Percentiles rank a stretch among this genome's conserved stretches.
Evolutionary conservation across 176 grass and related monocot genomes (phyloP).

Genomic region (Chloris gayana): DNA sequence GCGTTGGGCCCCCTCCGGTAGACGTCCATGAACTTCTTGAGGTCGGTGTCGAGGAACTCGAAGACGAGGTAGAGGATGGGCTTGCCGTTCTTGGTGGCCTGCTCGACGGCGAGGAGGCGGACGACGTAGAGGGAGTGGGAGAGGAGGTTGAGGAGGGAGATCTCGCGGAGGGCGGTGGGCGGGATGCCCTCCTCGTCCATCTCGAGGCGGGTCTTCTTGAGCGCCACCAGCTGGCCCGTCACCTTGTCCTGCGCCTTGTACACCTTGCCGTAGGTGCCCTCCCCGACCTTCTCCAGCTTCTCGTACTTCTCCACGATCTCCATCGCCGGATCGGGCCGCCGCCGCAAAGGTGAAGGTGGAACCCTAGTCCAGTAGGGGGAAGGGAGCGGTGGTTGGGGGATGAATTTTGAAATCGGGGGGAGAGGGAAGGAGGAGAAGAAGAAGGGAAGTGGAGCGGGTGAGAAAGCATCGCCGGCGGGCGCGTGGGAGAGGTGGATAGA

Average conservation of each 20-base stretch:
- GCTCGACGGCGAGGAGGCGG: slow-evolving; percentile 80
- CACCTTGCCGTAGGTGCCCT: slow-evolving; percentile 52
- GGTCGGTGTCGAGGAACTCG: slow-evolving; percentile 89
- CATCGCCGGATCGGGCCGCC: slow-evolving; percentile 6
- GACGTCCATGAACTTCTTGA: slow-evolving; percentile 86
- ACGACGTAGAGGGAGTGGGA: slow-evolving; percentile 91
- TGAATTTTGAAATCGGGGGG: slow-evolving; percentile 36
- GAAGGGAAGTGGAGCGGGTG: background rate
- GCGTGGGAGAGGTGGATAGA: background rate
- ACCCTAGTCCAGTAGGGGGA: background rate
- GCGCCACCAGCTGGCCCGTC: slow-evolving; percentile 56
- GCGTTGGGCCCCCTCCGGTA: slow-evolving; percentile 49
- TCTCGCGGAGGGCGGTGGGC: slow-evolving; percentile 81
- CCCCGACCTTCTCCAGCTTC: slow-evolving; percentile 93
- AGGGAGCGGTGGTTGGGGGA: background rate
- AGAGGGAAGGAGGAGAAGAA: background rate
- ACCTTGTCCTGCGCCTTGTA: slow-evolving; percentile 65
- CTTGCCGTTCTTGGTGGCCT: slow-evolving; percentile 73
- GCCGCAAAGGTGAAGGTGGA: background rate
- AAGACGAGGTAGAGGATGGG: slow-evolving; percentile 88
- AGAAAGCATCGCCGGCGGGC: background rate
- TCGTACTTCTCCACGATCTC: slow-evolving; percentile 90
- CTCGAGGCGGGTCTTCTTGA: slow-evolving; percentile 90
- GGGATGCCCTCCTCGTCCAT: slow-evolving; percentile 99
- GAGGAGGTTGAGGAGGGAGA: slow-evolving; percentile 91